phyloP scores from a whole-genome alignment of 352 stramenopile species.

The Hyaloperonospora arabidopsidis region DNA sequence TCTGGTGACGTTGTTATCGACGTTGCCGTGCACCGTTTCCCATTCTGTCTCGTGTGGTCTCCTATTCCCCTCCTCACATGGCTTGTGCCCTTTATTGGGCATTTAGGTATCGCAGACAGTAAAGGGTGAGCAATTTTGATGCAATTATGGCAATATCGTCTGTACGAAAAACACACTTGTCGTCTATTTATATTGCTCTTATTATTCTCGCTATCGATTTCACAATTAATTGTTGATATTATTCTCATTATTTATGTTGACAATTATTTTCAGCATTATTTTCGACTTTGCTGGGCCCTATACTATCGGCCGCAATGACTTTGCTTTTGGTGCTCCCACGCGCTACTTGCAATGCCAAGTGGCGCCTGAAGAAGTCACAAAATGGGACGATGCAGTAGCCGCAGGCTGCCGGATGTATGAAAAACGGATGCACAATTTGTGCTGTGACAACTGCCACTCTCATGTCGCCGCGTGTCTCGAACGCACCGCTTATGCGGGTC shows the following conservation, averaged over 20 bases:
- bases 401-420: conserved; percentile 89
- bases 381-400: conserved; percentile 87
- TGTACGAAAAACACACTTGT: neutral
- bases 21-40: conserved; percentile 50
- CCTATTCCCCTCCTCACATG: conserved; percentile 87
- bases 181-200: neutral
- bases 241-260: too few species aligned
- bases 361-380: conserved; percentile 32
- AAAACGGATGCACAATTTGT: conserved; percentile 93
- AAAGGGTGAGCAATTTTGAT: conserved; percentile 36
- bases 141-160: neutral
- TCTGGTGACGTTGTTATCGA: conserved; percentile 21
- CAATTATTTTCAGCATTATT: conserved; percentile 60
- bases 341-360: conserved; percentile 83
- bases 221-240: neutral
- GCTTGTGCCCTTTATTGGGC: conserved; percentile 94
- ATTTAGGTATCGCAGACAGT: conserved; percentile 89
- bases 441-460: conserved; percentile 96
- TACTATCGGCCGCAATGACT: conserved; percentile 82
- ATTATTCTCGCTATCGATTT: too few species aligned
- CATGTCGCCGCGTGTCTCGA: conserved; percentile 87
- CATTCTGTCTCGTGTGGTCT: conserved; percentile 90
- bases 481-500: conserved; percentile 40
- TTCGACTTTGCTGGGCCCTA: conserved; percentile 96
- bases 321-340: conserved; percentile 85